These are phyloP conservation scores for Agrocybe chaxingu DNA, from an alignment of 768 basidiomycete species.

Conservation along the genomic window DNA sequence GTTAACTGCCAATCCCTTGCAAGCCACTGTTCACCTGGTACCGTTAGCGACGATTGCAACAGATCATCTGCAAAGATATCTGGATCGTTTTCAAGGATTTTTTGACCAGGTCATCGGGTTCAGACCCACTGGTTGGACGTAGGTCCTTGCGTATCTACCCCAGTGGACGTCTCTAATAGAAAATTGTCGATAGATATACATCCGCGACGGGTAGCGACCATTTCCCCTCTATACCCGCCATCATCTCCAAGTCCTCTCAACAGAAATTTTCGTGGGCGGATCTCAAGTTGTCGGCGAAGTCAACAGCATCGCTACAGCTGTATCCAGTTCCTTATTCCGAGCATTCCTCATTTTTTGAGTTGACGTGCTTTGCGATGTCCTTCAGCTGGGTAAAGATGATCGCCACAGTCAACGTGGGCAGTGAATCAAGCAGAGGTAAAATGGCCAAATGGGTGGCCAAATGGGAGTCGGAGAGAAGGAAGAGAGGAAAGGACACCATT, in stretches of 20 bases:
- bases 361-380: constrained; percentile 93
- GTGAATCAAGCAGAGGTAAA: constrained; percentile 67
- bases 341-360: constrained; percentile 93
- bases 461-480: constrained; percentile 84
- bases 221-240: constrained; percentile 59
- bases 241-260: constrained; percentile 66
- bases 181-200: constrained; percentile 47
- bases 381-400: constrained; percentile 87
- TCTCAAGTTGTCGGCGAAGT: constrained; percentile 67
- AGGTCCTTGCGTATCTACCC: constrained; percentile 27
- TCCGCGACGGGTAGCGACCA: constrained; percentile 62
- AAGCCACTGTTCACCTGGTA: constrained; percentile 82
- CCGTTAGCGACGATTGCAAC: constrained; percentile 73
- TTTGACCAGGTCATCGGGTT: constrained; percentile 79
- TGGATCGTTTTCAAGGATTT: constrained; percentile 66
- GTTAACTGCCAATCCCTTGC: constrained; percentile 71
- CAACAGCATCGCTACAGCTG: constrained; percentile 64
- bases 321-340: constrained; percentile 93
- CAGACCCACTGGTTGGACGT: constrained; percentile 97
- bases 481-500: constrained; percentile 33
- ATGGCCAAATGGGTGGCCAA: constrained; percentile 87
- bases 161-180: background rate
- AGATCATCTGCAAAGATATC: constrained; percentile 75
- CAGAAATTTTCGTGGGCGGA: constrained; percentile 67
- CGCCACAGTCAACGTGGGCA: constrained; percentile 90